Evolutionary conservation across 371 early-diverging fungal genomes (phyloP).

Genomic region (Mycotypha africana): DNA sequence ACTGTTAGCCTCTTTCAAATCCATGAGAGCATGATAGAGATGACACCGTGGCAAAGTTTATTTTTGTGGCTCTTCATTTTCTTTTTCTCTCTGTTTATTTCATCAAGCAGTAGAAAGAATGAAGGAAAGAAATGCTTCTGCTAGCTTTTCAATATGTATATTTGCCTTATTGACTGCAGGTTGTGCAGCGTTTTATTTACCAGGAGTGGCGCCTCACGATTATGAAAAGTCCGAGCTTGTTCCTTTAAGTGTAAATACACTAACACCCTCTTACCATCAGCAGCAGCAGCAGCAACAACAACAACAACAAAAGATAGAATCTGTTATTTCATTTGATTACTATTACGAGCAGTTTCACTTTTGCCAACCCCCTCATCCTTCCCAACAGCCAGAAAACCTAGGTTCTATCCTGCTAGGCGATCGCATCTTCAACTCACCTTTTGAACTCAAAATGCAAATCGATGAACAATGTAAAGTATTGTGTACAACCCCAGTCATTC

Average conservation of each 20-base stretch:
- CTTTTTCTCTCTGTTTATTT: too few relatives aligned
- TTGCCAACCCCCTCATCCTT: constrained; percentile 66
- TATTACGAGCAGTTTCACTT: constrained; percentile 83
- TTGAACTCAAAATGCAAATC: constrained; percentile 54
- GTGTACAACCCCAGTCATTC: constrained; percentile 56
- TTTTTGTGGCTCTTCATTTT: too few relatives aligned
- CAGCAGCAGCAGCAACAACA: too few relatives aligned
- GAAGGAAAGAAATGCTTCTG: too few relatives aligned
- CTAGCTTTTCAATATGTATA: too few relatives aligned
- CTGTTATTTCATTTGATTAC: constrained; percentile 85
- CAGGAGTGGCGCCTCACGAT: constrained; percentile 90
- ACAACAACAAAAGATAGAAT: too few relatives aligned
- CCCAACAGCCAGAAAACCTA: constrained; percentile 73
- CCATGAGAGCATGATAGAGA: too few relatives aligned
- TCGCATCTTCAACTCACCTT: constrained; percentile 82
- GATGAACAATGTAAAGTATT: constrained; percentile 57
- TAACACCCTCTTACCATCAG: constrained; percentile 63
- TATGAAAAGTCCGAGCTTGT: constrained; percentile 67
- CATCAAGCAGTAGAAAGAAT: too few relatives aligned
- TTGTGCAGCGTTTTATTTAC: constrained; percentile 87
- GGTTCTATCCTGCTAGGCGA: constrained; percentile 95
- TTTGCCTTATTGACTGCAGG: too few relatives aligned
- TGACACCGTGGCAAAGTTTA: too few relatives aligned
- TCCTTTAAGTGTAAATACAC: constrained; percentile 77
- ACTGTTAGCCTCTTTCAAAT: too few relatives aligned